Evolutionary conservation across 352 stramenopile genomes (phyloP), one percentile per base, ranked within the genome.

Genomic region (Pythium grandisporangium): DNA sequence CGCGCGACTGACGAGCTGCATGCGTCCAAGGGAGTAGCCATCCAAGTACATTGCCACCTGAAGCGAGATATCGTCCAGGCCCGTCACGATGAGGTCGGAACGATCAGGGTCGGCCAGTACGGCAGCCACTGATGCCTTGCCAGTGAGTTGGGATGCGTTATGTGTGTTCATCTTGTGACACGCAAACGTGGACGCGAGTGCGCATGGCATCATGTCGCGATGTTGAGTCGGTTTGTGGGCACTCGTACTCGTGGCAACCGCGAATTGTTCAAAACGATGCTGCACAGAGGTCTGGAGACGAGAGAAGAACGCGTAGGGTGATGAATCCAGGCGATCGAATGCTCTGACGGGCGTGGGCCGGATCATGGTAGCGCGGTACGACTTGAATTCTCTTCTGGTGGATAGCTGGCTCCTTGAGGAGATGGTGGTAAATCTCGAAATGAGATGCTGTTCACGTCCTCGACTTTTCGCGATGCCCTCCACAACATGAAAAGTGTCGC

Each of bases 11-110:
- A 79, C 65, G 4, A 57, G 48, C 47, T 70, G 50, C 25, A 88
- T 38, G 5, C 45, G 51, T 2, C 55, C 54, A 7, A 88, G 51
- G 5, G 61, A 64, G 10, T 68, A 55, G 0, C 58, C 71, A 30
- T 75, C 68, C 24, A 88, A 49, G 48, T 54, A 88, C 2, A 57
- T 63, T 2, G 70, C 63, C 22, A 85, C 65, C 2, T 64, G 30
- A 11, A 83, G 38, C 21, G 60, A 68, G n/a, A 86, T 62, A 19
- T 40, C 70, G 20, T 85, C 61, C 27, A 82, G 60, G 4, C 51
- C 58, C 0, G 55, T 61, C 34, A 68, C 29, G 19, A 72, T 22
- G 10, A 71, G 27, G 20, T 62, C 61, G 1, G 44, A 60, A 5
- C 30, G 35, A 24, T 54, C 57, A 3, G 24, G 24, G 4, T 20